These are phyloP conservation scores for Cystoderma amianthinum DNA, from an alignment of 768 basidiomycete genomes.

Conservation along the genomic window DNA sequence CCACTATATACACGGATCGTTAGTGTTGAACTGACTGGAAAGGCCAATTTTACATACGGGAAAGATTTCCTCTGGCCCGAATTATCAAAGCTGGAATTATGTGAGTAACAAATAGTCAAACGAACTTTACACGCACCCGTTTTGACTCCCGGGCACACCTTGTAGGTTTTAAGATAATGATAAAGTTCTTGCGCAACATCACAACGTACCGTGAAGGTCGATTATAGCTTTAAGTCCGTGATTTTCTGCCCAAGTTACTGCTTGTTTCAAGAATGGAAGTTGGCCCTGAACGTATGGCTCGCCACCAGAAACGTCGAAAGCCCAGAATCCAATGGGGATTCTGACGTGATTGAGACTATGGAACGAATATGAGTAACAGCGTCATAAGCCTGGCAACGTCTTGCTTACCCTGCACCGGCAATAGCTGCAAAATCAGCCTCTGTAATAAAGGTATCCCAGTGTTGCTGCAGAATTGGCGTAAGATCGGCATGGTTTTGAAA, in stretches of 20 bases:
- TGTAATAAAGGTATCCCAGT: slow-evolving; percentile 84
- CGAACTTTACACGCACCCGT: slow-evolving; percentile 63
- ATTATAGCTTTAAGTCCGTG: slow-evolving; percentile 76
- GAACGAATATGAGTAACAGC: slow-evolving; percentile 2
- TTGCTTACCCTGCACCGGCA: slow-evolving; percentile 61
- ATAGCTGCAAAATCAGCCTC: slow-evolving; percentile 74
- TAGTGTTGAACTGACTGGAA: background rate
- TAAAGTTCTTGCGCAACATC: background rate
- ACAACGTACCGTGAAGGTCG: slow-evolving; percentile 55
- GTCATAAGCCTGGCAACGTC: background rate
- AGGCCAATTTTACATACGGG: slow-evolving; percentile 33
- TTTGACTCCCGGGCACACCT: slow-evolving; percentile 80
- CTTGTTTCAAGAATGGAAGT: slow-evolving; percentile 58
- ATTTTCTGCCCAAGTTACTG: slow-evolving; percentile 62
- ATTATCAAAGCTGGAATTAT: slow-evolving; percentile 63
- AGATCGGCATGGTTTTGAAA: slow-evolving; percentile 49
- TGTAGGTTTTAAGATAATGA: too few relatives aligned
- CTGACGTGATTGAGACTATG: slow-evolving; percentile 78
- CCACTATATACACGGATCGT: slow-evolving; percentile 16
- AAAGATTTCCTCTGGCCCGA: slow-evolving; percentile 58
- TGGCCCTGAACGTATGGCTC: slow-evolving; percentile 80
- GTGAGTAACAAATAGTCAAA: too few relatives aligned
- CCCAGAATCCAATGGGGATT: slow-evolving; percentile 88
- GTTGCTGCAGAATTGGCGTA: slow-evolving; percentile 41
- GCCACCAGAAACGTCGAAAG: slow-evolving; percentile 70